Conservation (phyloP, 139 green algal genomes). For the Desmodesmus armatus region DNA sequence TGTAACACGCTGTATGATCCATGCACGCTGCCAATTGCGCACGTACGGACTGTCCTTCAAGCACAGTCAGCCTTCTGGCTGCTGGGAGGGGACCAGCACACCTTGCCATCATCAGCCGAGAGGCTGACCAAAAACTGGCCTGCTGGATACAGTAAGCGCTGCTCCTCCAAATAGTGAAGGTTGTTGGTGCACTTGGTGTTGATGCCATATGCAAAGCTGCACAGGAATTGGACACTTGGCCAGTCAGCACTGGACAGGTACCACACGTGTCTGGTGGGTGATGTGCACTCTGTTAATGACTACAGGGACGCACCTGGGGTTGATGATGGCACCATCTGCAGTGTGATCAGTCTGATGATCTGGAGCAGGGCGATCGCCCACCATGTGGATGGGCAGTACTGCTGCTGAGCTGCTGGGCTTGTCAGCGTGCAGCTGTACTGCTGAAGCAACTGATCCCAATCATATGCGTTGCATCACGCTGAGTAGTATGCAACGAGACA, state of each 20-base stretch:
- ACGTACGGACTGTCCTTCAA: too few relatives aligned
- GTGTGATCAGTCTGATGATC: background rate
- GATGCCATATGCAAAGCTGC: conserved; percentile 43
- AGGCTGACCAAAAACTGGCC: conserved; percentile 27
- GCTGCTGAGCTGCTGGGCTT: too few relatives aligned
- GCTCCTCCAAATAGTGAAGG: conserved; percentile 33
- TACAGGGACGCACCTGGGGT: conserved; percentile 30
- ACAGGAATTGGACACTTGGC: background rate
- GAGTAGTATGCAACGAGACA: too few relatives aligned
- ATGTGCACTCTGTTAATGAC: too few relatives aligned
- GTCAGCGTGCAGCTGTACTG: too few relatives aligned
- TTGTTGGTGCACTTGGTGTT: background rate
- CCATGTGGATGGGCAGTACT: background rate
- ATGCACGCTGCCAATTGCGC: too few relatives aligned
- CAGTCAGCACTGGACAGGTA: background rate
- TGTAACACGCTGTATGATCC: too few relatives aligned
- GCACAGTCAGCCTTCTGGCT: too few relatives aligned
- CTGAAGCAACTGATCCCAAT: too few relatives aligned
- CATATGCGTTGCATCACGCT: too few relatives aligned
- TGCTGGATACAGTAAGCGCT: conserved; percentile 13
- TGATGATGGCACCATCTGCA: conserved; percentile 42
- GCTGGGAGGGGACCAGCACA: too few relatives aligned
- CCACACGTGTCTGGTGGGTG: too few relatives aligned
- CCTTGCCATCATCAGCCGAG: conserved; percentile 29
- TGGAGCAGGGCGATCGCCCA: background rate